Evolutionary conservation across 148 eudicot genomes (phyloP).

Genomic region (Rhododendron williamsianum): DNA sequence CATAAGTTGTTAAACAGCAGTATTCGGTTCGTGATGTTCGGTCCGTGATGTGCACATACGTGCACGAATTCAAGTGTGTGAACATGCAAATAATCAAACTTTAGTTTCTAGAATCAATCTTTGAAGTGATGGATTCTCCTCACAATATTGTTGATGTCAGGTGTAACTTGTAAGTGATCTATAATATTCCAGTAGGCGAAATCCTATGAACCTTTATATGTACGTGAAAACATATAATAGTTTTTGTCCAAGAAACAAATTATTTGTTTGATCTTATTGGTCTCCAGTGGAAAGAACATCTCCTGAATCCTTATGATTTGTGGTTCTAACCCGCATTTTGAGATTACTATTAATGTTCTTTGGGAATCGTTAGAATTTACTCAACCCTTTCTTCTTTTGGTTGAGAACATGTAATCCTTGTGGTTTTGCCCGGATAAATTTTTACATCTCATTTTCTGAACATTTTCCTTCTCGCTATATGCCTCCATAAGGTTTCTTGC

Average conservation of each 20-base stretch:
- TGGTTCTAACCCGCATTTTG: not conserved
- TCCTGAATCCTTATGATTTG: not conserved
- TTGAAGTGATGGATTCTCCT: not conserved
- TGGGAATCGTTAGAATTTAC: not conserved
- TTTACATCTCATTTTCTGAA: not conserved
- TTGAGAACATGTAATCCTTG: not conserved
- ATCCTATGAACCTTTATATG: not conserved
- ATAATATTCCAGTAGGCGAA: not conserved
- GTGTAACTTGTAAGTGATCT: not conserved
- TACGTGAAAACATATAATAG: not conserved
- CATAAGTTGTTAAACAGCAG: not conserved
- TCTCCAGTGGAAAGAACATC: not conserved
- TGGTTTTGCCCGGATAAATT: not conserved
- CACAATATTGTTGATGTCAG: not conserved
- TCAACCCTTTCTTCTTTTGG: not conserved
- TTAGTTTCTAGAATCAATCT: not conserved
- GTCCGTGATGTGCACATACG: not conserved
- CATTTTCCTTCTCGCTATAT: not conserved
- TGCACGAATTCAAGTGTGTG: not conserved
- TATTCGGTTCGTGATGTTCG: not conserved
- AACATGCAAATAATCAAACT: not conserved
- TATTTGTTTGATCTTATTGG: not conserved
- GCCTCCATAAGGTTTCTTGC: not conserved
- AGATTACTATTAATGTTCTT: not conserved
- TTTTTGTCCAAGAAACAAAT: not conserved